These are phyloP conservation scores for Aureobasidium zeae DNA, from an alignment of 2,329 filamentous ascomycete genomes.

Conservation along the genomic window DNA sequence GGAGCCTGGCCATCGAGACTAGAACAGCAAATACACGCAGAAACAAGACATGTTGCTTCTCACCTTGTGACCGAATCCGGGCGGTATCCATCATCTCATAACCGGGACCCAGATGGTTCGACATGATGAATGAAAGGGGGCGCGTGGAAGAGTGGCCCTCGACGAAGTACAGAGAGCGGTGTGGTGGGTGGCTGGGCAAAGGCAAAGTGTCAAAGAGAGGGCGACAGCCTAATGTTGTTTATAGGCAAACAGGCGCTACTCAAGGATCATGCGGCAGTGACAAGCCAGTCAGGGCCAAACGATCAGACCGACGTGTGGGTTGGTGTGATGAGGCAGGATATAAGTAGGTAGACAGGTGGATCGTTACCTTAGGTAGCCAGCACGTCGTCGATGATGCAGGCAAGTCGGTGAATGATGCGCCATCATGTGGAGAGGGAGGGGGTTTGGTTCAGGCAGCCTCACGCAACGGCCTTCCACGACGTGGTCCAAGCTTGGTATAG, in stretches of 20 bases:
- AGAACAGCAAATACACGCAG: neutral
- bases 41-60: constrained; percentile 3
- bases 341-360: too few species aligned
- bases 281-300: neutral
- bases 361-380: too few species aligned
- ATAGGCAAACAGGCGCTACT: constrained; percentile 7
- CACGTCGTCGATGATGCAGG: constrained; percentile 10
- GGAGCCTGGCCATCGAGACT: neutral
- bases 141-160: constrained; percentile 1
- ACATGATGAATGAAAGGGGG: constrained; percentile 3
- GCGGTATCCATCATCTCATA: neutral
- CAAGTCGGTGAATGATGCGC: neutral
- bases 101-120: constrained; percentile 1
- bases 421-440: too few species aligned
- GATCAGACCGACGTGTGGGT: neutral
- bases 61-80: constrained; percentile 18
- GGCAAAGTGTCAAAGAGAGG: neutral
- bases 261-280: constrained; percentile 6
- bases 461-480: constrained; percentile 7
- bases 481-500: too few species aligned
- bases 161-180: constrained; percentile 2
- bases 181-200: constrained; percentile 1
- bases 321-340: constrained; percentile 5
- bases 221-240: constrained; percentile 5
- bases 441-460: neutral